Percentiles rank a stretch among this genome's conserved stretches.
Conservation (phyloP, 2,329 filamentous ascomycete genomes). For the Rutstroemia sp. region DNA sequence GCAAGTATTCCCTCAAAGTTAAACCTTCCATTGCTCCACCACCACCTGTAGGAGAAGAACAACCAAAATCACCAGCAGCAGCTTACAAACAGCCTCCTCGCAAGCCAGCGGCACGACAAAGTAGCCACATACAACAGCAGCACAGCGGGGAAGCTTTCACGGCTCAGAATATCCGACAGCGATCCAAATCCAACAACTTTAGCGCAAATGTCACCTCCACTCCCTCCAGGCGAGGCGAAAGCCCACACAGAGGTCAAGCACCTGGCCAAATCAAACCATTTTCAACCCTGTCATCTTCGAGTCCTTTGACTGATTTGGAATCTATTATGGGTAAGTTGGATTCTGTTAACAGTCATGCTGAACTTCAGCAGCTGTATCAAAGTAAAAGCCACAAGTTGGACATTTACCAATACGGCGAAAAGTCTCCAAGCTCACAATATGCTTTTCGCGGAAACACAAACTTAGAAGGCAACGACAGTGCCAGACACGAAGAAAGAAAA, state of each 20-base stretch:
- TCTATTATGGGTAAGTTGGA: neutral
- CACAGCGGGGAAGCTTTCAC: neutral
- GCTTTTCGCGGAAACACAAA: neutral
- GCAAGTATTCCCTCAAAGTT: neutral
- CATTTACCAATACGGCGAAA: neutral
- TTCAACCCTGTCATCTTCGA: constrained; percentile 3
- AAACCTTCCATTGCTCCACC: neutral
- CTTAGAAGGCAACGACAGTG: neutral
- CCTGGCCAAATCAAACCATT: constrained; percentile 3
- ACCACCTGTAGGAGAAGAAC: neutral
- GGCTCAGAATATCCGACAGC: no score
- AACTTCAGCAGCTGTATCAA: neutral
- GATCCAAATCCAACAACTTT: neutral
- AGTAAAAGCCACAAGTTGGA: neutral
- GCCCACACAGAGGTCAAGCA: neutral
- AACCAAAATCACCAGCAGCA: neutral
- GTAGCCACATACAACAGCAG: neutral
- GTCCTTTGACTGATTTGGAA: constrained; percentile 4
- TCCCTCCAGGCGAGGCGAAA: neutral
- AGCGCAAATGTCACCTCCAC: no score
- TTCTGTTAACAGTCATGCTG: neutral
- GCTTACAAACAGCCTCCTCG: neutral
- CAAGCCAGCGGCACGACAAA: constrained; percentile 1
- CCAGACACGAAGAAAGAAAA: neutral
- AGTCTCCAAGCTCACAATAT: neutral